Conservation (phyloP, 805 yeast species). For the Vanderwaltozyma polyspora region DNA sequence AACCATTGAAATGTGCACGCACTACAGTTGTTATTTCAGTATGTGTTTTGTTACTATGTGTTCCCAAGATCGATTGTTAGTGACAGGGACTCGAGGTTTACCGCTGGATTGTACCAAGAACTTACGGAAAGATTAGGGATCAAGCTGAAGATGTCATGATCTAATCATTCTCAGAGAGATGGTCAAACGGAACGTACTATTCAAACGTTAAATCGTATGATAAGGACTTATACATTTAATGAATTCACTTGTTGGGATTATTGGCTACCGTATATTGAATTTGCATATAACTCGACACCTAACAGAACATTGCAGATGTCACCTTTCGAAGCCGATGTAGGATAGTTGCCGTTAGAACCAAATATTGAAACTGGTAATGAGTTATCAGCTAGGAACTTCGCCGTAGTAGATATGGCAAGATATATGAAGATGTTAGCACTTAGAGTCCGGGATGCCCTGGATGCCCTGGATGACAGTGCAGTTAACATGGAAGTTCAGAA, state of each 20-base stretch:
- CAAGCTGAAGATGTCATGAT: too few species aligned
- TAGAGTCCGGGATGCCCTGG: not conserved
- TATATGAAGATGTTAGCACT: not conserved
- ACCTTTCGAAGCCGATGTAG: conserved; percentile 4
- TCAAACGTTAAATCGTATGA: too few species aligned
- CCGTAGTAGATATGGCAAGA: conserved; percentile 1
- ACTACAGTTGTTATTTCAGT: conserved; percentile 6
- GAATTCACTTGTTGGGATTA: too few species aligned
- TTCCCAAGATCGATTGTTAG: conserved; percentile 6
- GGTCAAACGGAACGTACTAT: too few species aligned
- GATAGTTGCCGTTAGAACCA: conserved; percentile 5
- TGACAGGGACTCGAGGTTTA: conserved; percentile 2
- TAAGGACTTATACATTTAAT: too few species aligned
- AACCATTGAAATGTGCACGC: conserved; percentile 6
- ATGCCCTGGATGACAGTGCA: not conserved
- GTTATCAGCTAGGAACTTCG: not conserved
- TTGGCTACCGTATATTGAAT: too few species aligned
- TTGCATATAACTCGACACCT: too few species aligned
- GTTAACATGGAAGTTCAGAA: too few species aligned
- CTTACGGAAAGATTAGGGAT: too few species aligned
- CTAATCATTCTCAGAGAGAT: too few species aligned
- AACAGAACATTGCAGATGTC: too few species aligned
- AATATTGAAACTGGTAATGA: not conserved
- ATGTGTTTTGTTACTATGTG: conserved; percentile 8
- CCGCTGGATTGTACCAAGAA: not conserved